Evolutionary conservation across 2,329 filamentous ascomycete genomes (phyloP).

Genomic region (Coniochaeta ligniaria): DNA sequence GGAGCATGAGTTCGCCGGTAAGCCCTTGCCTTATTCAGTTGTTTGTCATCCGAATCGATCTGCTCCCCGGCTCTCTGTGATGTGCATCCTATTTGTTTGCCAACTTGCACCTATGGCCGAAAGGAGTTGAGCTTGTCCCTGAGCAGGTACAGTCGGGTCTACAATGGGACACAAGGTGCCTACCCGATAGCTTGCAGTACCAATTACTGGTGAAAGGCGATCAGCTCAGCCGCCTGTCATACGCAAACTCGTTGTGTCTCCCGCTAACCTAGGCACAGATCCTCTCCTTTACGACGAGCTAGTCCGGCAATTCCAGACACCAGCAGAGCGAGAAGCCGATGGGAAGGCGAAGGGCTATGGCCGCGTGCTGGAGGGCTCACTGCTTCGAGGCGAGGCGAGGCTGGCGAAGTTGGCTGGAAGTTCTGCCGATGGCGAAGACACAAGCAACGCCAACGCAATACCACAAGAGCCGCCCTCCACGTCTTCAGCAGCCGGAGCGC

Average conservation of each 20-base stretch:
- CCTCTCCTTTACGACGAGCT: constrained; percentile 77
- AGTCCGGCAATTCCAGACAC: constrained; percentile 68
- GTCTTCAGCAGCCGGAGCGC: neutral
- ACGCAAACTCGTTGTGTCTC: neutral
- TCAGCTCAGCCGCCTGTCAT: neutral
- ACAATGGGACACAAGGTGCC: no score
- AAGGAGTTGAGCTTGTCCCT: no score
- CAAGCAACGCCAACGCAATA: constrained; percentile 3
- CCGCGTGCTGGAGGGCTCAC: constrained; percentile 68
- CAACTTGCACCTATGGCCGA: neutral
- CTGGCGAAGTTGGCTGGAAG: constrained; percentile 45
- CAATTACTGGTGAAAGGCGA: neutral
- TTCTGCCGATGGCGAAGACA: constrained; percentile 31
- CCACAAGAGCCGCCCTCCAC: neutral
- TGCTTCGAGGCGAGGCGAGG: constrained; percentile 70
- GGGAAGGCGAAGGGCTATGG: constrained; percentile 70
- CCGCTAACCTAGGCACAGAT: constrained; percentile 34
- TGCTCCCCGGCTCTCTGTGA: neutral
- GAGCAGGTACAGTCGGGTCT: no score
- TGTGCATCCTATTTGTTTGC: neutral
- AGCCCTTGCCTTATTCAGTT: constrained; percentile 6
- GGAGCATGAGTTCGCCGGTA: constrained; percentile 50
- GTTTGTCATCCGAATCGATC: neutral
- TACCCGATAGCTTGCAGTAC: neutral
- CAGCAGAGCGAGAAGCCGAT: constrained; percentile 66